Conservation (phyloP, 371 early-diverging fungal species). For the Capillidium rhysosporum region DNA sequence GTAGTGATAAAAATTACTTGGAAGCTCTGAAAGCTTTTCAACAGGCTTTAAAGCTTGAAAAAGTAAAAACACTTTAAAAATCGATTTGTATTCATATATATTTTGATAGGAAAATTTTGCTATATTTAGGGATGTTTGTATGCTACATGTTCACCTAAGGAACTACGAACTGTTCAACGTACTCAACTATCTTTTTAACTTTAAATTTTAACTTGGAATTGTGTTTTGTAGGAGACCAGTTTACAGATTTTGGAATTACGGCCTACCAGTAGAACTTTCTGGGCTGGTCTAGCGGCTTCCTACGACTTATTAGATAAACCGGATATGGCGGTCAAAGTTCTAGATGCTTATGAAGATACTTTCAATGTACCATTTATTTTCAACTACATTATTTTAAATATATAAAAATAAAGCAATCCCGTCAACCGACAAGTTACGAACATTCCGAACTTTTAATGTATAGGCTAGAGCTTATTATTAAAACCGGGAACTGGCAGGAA, state of each 20-base stretch:
- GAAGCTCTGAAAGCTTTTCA: conserved; percentile 85
- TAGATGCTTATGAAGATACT: conserved; percentile 44
- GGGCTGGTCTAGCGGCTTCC: conserved; percentile 73
- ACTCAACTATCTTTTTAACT: conserved; percentile 1
- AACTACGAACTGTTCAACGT: conserved; percentile 66
- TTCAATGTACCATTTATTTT: conserved; percentile 27
- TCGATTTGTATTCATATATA: too few species aligned
- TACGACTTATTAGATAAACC: conserved; percentile 61
- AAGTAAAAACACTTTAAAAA: conserved; percentile 18
- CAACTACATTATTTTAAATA: background rate
- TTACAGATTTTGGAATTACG: conserved; percentile 41
- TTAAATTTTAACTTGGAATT: background rate
- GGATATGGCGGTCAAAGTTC: conserved; percentile 47
- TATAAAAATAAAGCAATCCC: background rate
- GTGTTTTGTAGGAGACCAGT: conserved; percentile 33
- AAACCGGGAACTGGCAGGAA: conserved; percentile 43
- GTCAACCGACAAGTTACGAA: conserved; percentile 27
- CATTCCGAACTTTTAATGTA: conserved; percentile 60
- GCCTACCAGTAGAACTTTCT: conserved; percentile 46
- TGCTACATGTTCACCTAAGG: conserved; percentile 76
- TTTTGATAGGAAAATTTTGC: conserved; percentile 51
- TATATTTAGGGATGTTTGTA: conserved; percentile 71
- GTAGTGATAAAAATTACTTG: conserved; percentile 80
- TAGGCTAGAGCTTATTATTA: conserved; percentile 53
- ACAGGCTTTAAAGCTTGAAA: conserved; percentile 73